phyloP scores from a whole-genome alignment of 164 flowering plant species.

The Akebia trifoliata region DNA sequence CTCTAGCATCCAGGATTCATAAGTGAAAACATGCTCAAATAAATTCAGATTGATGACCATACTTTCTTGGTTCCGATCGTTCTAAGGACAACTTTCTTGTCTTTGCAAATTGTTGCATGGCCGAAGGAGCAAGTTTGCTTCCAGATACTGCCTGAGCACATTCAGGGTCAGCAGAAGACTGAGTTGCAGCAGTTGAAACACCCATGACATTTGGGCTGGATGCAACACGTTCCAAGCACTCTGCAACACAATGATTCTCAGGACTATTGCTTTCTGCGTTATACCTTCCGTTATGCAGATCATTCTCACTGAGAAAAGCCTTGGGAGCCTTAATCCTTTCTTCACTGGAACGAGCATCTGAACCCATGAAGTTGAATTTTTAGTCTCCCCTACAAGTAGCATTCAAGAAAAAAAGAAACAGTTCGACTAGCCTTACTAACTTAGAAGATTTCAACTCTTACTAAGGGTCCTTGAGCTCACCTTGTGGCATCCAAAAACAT shows the following conservation, averaged over 20 bases:
- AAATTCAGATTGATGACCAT: constrained; percentile 21
- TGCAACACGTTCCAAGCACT: constrained; percentile 41
- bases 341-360: constrained; percentile 31
- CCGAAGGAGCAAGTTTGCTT: constrained; percentile 44
- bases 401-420: neutral
- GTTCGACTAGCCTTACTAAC: too few relatives aligned
- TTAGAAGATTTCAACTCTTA: too few relatives aligned
- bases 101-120: constrained; percentile 70
- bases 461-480: too few relatives aligned
- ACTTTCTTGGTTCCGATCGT: constrained; percentile 79
- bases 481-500: too few relatives aligned
- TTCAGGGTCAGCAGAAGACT: constrained; percentile 55
- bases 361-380: constrained; percentile 11
- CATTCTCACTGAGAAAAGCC: constrained; percentile 27
- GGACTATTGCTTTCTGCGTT: constrained; percentile 22
- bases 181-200: constrained; percentile 52
- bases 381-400: neutral
- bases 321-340: constrained; percentile 32
- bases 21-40: neutral
- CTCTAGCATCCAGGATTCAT: neutral
- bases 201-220: constrained; percentile 45
- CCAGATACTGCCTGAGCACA: constrained; percentile 47
- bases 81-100: constrained; percentile 67
- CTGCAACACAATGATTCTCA: constrained; percentile 26
- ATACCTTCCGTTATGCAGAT: constrained; percentile 29